phyloP scores from a whole-genome alignment of 2,329 filamentous ascomycete species.

The Verticillium albo-atrum region DNA sequence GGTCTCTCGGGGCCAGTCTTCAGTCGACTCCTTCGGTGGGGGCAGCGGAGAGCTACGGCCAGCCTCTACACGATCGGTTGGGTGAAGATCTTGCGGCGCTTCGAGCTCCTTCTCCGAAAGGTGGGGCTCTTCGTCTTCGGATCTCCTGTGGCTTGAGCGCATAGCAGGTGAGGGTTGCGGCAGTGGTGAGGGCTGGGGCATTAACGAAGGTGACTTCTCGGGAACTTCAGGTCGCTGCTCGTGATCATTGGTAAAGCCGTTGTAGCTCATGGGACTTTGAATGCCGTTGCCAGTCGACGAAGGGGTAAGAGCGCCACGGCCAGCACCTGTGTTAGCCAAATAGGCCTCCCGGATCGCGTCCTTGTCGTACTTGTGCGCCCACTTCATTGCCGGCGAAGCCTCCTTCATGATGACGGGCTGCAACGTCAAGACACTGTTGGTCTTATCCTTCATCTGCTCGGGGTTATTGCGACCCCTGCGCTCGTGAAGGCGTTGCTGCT shows the following conservation, averaged over 20 bases:
- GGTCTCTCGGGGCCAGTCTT: conserved; percentile 26
- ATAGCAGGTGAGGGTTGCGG: conserved; percentile 14
- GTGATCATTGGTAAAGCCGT: conserved; percentile 26
- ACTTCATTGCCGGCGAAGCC: conserved; percentile 91
- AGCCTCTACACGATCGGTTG: conserved; percentile 25
- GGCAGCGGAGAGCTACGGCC: conserved; percentile 32
- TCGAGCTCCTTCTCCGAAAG: conserved; percentile 33
- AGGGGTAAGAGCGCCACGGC: conserved; percentile 55
- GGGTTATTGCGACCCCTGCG: conserved; percentile 53
- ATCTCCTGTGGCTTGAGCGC: conserved; percentile 1
- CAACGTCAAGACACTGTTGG: conserved; percentile 83
- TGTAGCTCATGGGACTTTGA: conserved; percentile 18
- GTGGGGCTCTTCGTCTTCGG: conserved; percentile 14
- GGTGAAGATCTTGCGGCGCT: conserved; percentile 27
- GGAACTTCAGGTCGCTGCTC: conserved; percentile 35
- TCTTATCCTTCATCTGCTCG: conserved; percentile 63
- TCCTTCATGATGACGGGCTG: conserved; percentile 81
- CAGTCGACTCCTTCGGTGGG: conserved; percentile 27
- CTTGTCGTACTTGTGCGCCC: conserved; percentile 94
- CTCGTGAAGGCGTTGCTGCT: conserved; percentile 31
- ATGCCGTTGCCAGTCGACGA: conserved; percentile 37
- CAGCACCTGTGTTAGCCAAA: conserved; percentile 67
- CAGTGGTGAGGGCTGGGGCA: conserved; percentile 17
- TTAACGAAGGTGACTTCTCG: conserved; percentile 30
- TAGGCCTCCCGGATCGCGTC: conserved; percentile 83